phyloP scores from a whole-genome alignment of 2,329 filamentous ascomycete genomes.

The Fusarium secorum region DNA sequence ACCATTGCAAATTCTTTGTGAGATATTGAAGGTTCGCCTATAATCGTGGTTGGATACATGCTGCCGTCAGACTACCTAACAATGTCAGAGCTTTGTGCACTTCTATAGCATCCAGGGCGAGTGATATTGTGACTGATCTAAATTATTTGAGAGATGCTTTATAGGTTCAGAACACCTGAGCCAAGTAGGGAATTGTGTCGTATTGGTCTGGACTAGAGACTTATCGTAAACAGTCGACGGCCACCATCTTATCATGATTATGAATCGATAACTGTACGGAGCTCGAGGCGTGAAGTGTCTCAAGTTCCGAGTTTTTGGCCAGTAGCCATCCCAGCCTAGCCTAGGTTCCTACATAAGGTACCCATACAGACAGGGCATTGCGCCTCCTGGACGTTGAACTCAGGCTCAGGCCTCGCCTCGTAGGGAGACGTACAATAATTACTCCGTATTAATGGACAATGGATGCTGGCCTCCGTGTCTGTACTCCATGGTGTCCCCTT shows the following conservation, averaged over 20 bases:
- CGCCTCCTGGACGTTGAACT: constrained; percentile 15
- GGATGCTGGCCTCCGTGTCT: not conserved
- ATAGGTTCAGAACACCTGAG: not conserved
- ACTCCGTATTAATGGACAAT: constrained; percentile 28
- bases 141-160: not conserved
- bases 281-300: constrained; percentile 32
- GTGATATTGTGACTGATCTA: not conserved
- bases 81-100: not conserved
- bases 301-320: constrained; percentile 15
- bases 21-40: not conserved
- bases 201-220: constrained; percentile 7
- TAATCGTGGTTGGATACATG: not conserved
- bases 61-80: too few relatives aligned
- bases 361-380: constrained; percentile 14
- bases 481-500: constrained; percentile 21
- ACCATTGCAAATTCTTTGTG: not conserved
- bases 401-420: constrained; percentile 22
- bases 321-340: not conserved
- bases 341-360: not conserved
- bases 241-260: constrained; percentile 16
- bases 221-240: not conserved
- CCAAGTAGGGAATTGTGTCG: not conserved
- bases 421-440: constrained; percentile 23
- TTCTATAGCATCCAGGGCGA: not conserved
- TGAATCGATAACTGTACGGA: constrained; percentile 23